phyloP scores from a whole-genome alignment of 176 grass and related monocot genomes.

The Rhynchospora tenuis region DNA sequence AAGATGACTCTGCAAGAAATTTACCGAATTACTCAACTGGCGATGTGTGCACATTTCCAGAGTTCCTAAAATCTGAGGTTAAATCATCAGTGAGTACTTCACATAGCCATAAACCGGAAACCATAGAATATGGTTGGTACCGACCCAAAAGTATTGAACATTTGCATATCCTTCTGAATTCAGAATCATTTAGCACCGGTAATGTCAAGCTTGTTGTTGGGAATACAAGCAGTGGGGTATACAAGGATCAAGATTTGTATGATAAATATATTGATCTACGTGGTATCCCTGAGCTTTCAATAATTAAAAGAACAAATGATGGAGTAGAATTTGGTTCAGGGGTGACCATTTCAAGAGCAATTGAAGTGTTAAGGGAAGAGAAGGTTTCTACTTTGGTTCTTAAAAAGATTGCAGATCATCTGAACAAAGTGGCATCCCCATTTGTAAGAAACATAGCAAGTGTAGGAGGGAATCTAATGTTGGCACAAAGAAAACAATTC shows the following conservation, averaged over 20 bases:
- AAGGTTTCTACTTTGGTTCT: conserved; percentile 30
- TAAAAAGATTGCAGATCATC: conserved; percentile 58
- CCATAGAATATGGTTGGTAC: conserved; percentile 34
- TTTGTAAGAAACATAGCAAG: conserved; percentile 78
- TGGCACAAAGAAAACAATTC: conserved; percentile 60
- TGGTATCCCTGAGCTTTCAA: conserved; percentile 52
- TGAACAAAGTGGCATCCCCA: conserved; percentile 60
- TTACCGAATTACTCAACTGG: conserved; percentile 45
- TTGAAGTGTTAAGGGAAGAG: conserved; percentile 38
- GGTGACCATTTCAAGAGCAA: conserved; percentile 41
- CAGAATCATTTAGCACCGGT: conserved; percentile 16
- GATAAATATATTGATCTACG: conserved; percentile 57
- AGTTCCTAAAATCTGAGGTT: conserved; percentile 51
- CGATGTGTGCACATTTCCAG: conserved; percentile 52
- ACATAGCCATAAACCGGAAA: neutral
- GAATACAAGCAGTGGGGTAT: conserved; percentile 61
- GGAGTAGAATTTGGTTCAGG: conserved; percentile 64
- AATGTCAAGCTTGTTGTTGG: conserved; percentile 51
- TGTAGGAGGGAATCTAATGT: conserved; percentile 64
- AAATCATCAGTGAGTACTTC: conserved; percentile 23
- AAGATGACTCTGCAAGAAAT: conserved; percentile 26
- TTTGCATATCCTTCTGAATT: conserved; percentile 40
- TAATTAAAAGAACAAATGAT: conserved; percentile 10
- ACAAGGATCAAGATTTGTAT: conserved; percentile 53
- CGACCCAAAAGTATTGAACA: conserved; percentile 46